phyloP scores from a whole-genome alignment of 2,329 filamentous ascomycete genomes.

The Juglanconis oblonga region DNA sequence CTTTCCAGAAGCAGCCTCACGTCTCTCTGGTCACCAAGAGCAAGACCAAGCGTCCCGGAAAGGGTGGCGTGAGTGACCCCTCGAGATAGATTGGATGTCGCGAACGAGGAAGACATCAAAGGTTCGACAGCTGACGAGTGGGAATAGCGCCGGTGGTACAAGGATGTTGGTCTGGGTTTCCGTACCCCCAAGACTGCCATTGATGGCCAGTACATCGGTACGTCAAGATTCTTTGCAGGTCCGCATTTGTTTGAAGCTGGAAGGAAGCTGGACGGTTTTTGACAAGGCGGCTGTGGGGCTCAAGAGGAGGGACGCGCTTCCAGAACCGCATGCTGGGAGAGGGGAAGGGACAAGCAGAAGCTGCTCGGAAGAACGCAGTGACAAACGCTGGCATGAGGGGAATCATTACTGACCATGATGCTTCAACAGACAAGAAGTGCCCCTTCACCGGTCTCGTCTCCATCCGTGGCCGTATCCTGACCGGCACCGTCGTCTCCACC shows the following conservation, averaged over 20 bases:
- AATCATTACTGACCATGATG: conserved; percentile 18
- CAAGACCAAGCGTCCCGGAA: conserved; percentile 83
- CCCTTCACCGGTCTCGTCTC: conserved; percentile 99
- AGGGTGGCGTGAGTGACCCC: conserved; percentile 77
- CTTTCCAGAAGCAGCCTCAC: conserved; percentile 99
- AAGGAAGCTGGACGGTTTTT: background rate
- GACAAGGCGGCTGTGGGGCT: background rate
- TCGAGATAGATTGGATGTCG: background rate
- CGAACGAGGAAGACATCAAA: background rate
- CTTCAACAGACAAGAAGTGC: conserved; percentile 96
- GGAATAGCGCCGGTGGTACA: conserved; percentile 64
- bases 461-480: conserved; percentile 99
- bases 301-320: background rate
- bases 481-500: conserved; percentile 97
- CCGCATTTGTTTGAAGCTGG: background rate
- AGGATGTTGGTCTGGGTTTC: conserved; percentile 99
- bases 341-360: background rate
- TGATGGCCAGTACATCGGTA: conserved; percentile 99
- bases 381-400: background rate
- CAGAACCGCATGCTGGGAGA: background rate
- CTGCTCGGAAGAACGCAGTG: background rate
- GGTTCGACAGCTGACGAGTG: conserved; percentile 9
- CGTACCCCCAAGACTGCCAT: conserved; percentile 97
- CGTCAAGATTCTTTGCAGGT: conserved; percentile 39
- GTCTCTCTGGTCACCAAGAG: conserved; percentile 99